phyloP scores from a whole-genome alignment of 768 basidiomycete genomes.

The Sporobolomyces phaffii region DNA sequence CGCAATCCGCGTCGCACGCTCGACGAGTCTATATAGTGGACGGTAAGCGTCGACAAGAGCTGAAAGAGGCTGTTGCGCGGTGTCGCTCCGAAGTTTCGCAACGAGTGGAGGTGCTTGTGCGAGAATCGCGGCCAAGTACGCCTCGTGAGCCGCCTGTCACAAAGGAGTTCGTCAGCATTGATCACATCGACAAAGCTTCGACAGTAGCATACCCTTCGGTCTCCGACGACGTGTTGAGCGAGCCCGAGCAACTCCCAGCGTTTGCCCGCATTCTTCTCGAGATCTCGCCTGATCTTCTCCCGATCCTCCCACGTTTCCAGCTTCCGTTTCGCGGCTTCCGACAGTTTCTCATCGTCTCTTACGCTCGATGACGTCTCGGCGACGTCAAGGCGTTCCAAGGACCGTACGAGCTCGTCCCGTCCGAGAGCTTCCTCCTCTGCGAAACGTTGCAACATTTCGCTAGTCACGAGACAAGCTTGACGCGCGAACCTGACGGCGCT shows the following conservation, averaged over 20 bases:
- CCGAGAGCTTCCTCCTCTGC: conserved; percentile 54
- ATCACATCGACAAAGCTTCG: background rate
- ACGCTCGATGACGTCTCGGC: background rate
- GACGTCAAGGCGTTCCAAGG: background rate
- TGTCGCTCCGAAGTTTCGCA: background rate
- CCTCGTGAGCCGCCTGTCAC: conserved; percentile 35
- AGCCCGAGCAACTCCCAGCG: conserved; percentile 77
- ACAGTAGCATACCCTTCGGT: conserved; percentile 57
- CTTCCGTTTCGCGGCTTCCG: background rate
- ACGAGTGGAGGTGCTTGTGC: background rate
- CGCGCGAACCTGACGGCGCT: conserved; percentile 64
- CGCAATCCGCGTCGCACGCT: conserved; percentile 33
- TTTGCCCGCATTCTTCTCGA: conserved; percentile 40
- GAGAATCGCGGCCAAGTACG: conserved; percentile 25
- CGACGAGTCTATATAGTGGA: conserved; percentile 11
- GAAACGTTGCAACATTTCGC: conserved; percentile 49
- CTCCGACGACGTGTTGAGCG: conserved; percentile 69
- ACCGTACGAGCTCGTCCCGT: background rate
- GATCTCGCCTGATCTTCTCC: background rate
- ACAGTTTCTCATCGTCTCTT: background rate
- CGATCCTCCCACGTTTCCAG: background rate
- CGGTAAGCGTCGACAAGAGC: conserved; percentile 11
- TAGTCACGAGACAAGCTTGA: conserved; percentile 58
- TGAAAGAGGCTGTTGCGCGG: background rate
- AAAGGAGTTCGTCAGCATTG: background rate